Percentiles rank a stretch among this genome's conserved stretches.
Conservation (phyloP, 352 stramenopile genomes). For the Globisporangium mamillatum region DNA sequence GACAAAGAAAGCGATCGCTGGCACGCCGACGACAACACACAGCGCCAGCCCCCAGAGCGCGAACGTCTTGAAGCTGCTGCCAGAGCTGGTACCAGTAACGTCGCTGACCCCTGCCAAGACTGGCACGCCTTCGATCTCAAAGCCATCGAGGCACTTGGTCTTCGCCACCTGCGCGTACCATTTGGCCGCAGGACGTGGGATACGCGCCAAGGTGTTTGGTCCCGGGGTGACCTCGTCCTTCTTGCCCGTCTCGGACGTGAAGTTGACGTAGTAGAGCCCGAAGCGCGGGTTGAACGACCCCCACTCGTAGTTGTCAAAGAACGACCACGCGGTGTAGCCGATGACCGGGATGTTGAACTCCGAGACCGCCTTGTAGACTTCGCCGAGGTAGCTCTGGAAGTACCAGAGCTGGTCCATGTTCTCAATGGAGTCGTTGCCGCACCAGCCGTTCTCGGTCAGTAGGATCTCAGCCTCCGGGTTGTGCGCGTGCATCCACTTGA, state of each 20-base stretch:
- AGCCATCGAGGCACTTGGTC: constrained; percentile 8
- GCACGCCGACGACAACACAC: background rate
- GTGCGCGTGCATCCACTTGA: constrained; percentile 64
- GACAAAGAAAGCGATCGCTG: background rate
- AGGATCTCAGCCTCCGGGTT: constrained; percentile 44
- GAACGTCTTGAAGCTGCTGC: background rate
- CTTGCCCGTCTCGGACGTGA: constrained; percentile 25
- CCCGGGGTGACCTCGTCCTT: constrained; percentile 33
- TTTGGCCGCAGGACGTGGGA: constrained; percentile 19
- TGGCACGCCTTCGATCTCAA: background rate
- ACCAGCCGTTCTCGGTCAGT: constrained; percentile 69
- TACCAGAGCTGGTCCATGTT: constrained; percentile 61
- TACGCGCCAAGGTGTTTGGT: constrained; percentile 30
- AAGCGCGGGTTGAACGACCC: constrained; percentile 63
- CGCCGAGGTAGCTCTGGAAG: constrained; percentile 45
- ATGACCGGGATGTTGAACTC: constrained; percentile 71
- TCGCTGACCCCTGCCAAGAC: background rate
- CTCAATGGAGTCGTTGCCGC: constrained; percentile 43
- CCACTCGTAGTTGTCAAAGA: constrained; percentile 96
- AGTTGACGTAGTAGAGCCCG: constrained; percentile 53
- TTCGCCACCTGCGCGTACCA: constrained; percentile 46
- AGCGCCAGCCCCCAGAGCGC: background rate
- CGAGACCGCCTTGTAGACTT: constrained; percentile 55
- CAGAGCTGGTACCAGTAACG: background rate
- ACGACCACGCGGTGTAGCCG: constrained; percentile 92